Evolutionary conservation across 2,329 filamentous ascomycete genomes (phyloP).

Genomic region (Clarireedia paspali): DNA sequence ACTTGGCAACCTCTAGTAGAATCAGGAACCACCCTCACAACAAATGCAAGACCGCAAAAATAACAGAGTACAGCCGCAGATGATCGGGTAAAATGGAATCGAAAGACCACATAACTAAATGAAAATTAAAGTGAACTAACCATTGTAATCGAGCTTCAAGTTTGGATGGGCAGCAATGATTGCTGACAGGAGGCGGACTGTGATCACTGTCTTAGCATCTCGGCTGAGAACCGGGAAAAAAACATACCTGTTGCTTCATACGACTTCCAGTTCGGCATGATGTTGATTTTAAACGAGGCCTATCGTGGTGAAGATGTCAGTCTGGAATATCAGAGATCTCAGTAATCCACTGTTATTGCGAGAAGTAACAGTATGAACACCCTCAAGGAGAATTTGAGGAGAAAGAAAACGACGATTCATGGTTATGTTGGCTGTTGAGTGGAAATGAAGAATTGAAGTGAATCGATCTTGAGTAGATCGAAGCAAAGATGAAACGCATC

Average conservation of each 20-base stretch:
- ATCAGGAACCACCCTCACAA: background rate
- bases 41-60: background rate
- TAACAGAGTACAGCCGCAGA: background rate
- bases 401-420: background rate
- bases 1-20: conserved; percentile 46
- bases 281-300: conserved; percentile 9
- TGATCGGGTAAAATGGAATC: background rate
- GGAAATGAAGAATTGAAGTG: too few relatives aligned
- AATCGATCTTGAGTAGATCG: background rate
- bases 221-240: background rate
- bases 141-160: conserved; percentile 51
- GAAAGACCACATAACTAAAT: background rate
- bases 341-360: background rate
- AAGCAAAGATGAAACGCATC: conserved; percentile 6
- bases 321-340: background rate
- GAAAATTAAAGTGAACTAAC: conserved; percentile 35
- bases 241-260: conserved; percentile 44
- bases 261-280: conserved; percentile 51
- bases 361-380: background rate
- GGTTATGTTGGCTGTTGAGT: too few relatives aligned
- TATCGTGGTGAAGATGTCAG: background rate
- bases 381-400: background rate
- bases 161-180: conserved; percentile 50
- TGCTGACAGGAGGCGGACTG: conserved; percentile 50
- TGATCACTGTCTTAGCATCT: background rate